Evolutionary conservation across 2,329 filamentous ascomycete species (phyloP).

Genomic region (Phaeosphaeria sp.): DNA sequence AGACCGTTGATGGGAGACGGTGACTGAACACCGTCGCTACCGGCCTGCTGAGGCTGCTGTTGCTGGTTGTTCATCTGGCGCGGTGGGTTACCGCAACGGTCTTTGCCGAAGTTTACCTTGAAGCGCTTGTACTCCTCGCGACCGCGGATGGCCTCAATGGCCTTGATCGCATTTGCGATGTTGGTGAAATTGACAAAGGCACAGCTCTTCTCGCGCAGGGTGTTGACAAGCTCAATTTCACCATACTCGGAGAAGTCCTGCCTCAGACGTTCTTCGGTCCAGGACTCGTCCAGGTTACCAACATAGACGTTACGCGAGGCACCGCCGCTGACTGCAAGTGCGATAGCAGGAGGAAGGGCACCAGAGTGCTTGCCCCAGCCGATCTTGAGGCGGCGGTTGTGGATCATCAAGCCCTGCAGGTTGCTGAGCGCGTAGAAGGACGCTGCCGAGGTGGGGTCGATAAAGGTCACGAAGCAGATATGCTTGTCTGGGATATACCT

Average conservation of each 20-base stretch:
- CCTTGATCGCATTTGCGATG: constrained; percentile 99
- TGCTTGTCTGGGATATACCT: constrained; percentile 99
- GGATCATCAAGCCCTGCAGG: constrained; percentile 97
- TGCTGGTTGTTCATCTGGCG: constrained; percentile 75
- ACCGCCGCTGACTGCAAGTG: constrained; percentile 92
- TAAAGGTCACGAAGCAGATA: constrained; percentile 99
- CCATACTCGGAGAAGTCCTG: constrained; percentile 98
- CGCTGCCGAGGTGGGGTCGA: constrained; percentile 95
- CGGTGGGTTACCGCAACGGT: constrained; percentile 94
- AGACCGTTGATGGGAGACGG: constrained; percentile 66
- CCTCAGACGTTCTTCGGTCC: constrained; percentile 93
- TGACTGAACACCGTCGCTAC: constrained; percentile 65
- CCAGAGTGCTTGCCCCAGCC: constrained; percentile 99
- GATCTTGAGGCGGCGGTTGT: constrained; percentile 97
- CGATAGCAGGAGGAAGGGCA: constrained; percentile 92
- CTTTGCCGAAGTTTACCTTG: constrained; percentile 99
- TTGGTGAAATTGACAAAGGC: constrained; percentile 99
- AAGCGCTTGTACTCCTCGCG: constrained; percentile 97
- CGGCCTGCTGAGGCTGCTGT: constrained; percentile 69
- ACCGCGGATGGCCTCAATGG: constrained; percentile 92
- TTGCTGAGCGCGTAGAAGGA: constrained; percentile 99
- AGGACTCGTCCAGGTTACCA: constrained; percentile 95
- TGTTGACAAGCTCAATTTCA: constrained; percentile 97
- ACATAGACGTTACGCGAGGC: constrained; percentile 99
- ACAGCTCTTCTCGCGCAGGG: constrained; percentile 96